Conservation (phyloP, 106 monocot genomes). For the Allium cepa region DNA sequence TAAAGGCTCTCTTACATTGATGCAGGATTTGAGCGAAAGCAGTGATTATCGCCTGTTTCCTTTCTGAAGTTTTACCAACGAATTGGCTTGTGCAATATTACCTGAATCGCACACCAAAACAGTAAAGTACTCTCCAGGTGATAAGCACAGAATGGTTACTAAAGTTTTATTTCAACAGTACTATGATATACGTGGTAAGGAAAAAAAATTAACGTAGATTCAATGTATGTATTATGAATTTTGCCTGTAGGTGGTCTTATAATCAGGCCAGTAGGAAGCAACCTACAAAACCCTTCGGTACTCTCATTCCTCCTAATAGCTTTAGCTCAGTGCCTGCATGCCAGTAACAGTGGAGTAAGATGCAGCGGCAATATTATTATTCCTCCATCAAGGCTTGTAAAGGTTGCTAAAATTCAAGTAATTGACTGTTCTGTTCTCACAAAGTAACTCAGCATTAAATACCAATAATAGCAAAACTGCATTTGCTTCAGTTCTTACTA, state of each 20-base stretch:
- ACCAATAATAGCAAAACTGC: no score
- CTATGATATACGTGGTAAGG: no score
- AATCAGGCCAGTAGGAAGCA: conserved; percentile 73
- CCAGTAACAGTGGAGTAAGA: conserved; percentile 39
- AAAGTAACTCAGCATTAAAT: no score
- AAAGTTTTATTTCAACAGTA: no score
- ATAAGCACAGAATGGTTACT: no score
- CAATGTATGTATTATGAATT: not conserved
- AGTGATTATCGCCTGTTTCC: no score
- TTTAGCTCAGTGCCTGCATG: conserved; percentile 80
- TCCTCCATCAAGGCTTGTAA: conserved; percentile 45
- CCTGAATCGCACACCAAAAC: no score
- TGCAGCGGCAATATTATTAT: conserved; percentile 58
- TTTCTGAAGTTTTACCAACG: no score
- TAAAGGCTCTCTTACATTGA: no score
- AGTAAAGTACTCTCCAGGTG: no score
- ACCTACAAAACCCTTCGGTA: conserved; percentile 90
- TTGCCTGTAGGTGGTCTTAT: conserved; percentile 49
- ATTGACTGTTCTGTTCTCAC: not conserved
- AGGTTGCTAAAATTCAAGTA: conserved; percentile 58
- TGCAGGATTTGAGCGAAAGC: no score
- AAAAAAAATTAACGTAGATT: not conserved
- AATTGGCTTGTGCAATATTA: no score
- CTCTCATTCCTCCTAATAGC: conserved; percentile 75
- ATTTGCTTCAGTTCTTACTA: not conserved